Evolutionary conservation across 169 alveolate species (phyloP).

Genomic region (Eimeria sp.): DNA sequence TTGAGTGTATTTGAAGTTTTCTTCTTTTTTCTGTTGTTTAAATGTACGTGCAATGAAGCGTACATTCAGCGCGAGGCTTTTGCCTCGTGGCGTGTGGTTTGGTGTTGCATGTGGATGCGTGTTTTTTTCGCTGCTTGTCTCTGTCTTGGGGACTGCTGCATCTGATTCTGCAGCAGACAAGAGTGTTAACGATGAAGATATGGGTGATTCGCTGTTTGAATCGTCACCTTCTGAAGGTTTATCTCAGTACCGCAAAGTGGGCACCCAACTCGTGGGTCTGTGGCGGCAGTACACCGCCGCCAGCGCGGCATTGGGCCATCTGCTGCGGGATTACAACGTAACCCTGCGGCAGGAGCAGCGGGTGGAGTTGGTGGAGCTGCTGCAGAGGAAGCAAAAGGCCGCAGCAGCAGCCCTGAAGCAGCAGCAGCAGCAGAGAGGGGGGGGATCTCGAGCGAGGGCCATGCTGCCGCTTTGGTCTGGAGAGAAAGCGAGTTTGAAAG

Average conservation of each 20-base stretch:
- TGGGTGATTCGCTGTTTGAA: background rate
- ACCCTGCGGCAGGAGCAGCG: conserved; percentile 32
- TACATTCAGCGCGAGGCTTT: too few species aligned
- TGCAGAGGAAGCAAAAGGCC: conserved; percentile 11
- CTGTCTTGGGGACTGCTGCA: background rate
- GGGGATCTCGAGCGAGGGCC: background rate
- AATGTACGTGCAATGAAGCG: too few species aligned
- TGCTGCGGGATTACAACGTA: conserved; percentile 78
- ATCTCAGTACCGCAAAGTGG: conserved; percentile 32
- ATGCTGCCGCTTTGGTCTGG: background rate
- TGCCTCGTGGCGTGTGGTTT: background rate
- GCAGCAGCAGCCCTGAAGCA: background rate
- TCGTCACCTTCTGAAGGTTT: background rate
- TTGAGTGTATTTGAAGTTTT: background rate
- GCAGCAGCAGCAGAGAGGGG: background rate
- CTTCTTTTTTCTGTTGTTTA: background rate
- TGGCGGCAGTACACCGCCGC: conserved; percentile 51
- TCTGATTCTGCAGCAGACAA: background rate
- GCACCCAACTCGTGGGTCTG: conserved; percentile 16
- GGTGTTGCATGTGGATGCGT: background rate
- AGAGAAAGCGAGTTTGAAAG: conserved; percentile 45
- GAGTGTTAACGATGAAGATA: background rate
- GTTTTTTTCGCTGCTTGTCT: background rate
- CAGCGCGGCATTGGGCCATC: conserved; percentile 49
- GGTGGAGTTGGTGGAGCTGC: background rate